Evolutionary conservation across 305 asterid genomes (phyloP).

Genomic region (Fraxinus greggii): DNA sequence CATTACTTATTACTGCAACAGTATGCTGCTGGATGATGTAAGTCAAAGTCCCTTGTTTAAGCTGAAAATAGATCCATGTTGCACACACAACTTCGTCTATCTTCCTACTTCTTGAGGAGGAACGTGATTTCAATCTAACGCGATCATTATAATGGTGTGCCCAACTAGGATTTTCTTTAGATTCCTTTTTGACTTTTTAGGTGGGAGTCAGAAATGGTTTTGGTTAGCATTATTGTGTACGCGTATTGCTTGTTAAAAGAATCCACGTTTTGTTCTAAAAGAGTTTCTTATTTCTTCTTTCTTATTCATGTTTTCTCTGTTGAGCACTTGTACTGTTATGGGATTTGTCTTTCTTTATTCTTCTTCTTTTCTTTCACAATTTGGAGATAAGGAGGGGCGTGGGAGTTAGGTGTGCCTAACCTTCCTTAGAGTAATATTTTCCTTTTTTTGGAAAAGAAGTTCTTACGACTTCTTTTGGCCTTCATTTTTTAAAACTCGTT

Average conservation of each 20-base stretch:
- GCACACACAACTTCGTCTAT: not conserved
- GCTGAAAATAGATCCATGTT: not conserved
- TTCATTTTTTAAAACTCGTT: not conserved
- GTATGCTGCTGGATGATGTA: constrained; percentile 99
- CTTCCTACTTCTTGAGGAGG: not conserved
- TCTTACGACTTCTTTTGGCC: not conserved
- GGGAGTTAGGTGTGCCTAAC: not conserved
- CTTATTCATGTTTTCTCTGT: not conserved
- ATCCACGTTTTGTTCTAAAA: not conserved
- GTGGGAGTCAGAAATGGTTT: not conserved
- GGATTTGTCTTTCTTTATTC: not conserved
- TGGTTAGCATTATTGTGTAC: not conserved
- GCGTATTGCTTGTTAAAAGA: not conserved
- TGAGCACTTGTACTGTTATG: not conserved
- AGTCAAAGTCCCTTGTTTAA: constrained; percentile 36
- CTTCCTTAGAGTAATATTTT: not conserved
- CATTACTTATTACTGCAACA: constrained; percentile 80
- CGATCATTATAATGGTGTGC: not conserved
- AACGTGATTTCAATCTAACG: not conserved
- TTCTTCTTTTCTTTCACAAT: not conserved
- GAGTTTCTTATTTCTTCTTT: not conserved
- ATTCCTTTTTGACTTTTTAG: not conserved
- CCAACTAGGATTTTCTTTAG: not conserved
- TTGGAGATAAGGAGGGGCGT: not conserved
- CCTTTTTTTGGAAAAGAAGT: not conserved